Conservation (phyloP, 257 asterid species). For the Primulina huaijiensis region DNA sequence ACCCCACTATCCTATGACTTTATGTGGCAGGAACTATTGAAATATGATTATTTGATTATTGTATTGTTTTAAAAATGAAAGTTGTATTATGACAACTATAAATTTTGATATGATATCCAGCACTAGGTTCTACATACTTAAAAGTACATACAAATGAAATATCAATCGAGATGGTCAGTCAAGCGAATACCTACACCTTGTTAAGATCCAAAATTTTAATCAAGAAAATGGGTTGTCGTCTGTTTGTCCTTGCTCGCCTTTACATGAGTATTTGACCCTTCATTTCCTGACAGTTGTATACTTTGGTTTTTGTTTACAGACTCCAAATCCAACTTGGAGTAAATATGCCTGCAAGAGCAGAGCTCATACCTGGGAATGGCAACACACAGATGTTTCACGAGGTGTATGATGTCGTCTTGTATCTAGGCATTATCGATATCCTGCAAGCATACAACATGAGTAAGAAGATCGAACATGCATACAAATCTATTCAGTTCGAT, state of each 20-base stretch:
- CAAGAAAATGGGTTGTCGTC: not conserved
- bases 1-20: not conserved
- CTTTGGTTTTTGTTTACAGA: slow-evolving; percentile 37
- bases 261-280: not conserved
- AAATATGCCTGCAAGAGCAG: slow-evolving; percentile 98
- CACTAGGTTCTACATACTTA: no score
- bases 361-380: slow-evolving; percentile 47
- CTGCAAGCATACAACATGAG: slow-evolving; percentile 85
- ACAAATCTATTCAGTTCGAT: slow-evolving; percentile 81
- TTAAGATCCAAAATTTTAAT: not conserved
- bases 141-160: no score
- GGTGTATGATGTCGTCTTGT: slow-evolving; percentile 82
- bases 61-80: no score
- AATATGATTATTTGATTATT: not conserved
- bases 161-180: not conserved
- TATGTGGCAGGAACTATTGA: not conserved
- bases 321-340: slow-evolving; percentile 96
- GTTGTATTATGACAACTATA: no score
- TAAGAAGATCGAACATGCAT: slow-evolving; percentile 87
- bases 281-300: not conserved
- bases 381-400: slow-evolving; percentile 56
- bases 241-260: not conserved
- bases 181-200: not conserved
- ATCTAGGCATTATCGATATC: slow-evolving; percentile 90
- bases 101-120: no score